Evolutionary conservation across 441 rosid genomes (phyloP), one percentile per base, ranked within the genome.

Genomic region (Erodium moschatum): DNA sequence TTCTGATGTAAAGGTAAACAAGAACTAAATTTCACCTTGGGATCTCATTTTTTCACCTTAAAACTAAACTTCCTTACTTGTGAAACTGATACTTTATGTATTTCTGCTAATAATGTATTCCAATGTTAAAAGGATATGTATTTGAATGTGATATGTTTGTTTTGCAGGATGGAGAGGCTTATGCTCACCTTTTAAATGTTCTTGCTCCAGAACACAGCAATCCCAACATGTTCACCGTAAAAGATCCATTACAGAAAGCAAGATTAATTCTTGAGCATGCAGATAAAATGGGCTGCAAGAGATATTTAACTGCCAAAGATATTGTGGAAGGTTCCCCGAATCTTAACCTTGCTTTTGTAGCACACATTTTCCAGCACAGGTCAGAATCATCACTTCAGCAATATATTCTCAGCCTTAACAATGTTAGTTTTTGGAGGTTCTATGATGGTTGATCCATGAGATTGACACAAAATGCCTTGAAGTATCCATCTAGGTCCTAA

Each of bases 261-360:
- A 89, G 81, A 70, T 66, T 81, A 80, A 87, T 92, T 73, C 85
- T 92, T 79, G 90, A 85, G 82, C 93, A 90, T 76, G 96, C 99
- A 15, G 99, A 95, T 84, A 90, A 90, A 80, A 74, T 95, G 83
- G 97, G 87, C 24, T 95, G 99, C 82, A 80, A 89, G 74, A 82
- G 89, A 84, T 95, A 83, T 75, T 78, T 95, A 61, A 89, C 95
- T 78, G 83, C 97, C 27, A 84, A 85, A 72, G 99, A 95, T 73
- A 95, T 95, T 68, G 89, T 92, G 19, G 99, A 92, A 62, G 99
- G 98, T 66, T 92, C 98, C 56, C 77, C 98, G 72, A 95, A 95
- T 85, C 99, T 95, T 73, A 95, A 95, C 79, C 96, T 95, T 71
- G 90, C 96, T 66, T 92, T 95, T 79, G 99, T 95, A 62, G 98